Evolutionary conservation across 345 rosid genomes (phyloP), one percentile per base, ranked within the genome.

Genomic region (thale cress (Arabidopsis thaliana)): DNA sequence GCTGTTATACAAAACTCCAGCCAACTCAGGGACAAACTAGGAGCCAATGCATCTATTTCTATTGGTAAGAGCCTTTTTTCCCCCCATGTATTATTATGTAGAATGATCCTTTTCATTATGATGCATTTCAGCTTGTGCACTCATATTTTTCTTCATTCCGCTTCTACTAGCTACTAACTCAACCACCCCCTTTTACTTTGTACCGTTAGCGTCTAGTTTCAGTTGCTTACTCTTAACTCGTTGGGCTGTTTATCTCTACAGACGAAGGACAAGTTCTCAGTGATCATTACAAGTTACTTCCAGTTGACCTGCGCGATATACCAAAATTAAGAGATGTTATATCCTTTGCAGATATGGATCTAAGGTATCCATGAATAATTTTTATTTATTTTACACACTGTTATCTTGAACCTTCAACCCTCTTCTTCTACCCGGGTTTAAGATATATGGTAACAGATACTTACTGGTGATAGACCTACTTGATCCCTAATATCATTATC

Each of bases 241-340:
- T 67, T 75, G 2, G 11, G 16, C 55, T 71, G 6, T 55, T 48
- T 42, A 7, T 44, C 48, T 70, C 82, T 82, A 76, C 75, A 95
- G 99, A 88, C 80, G 86, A 88, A 59, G 99, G 99, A 67, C 94
- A 87, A 84, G 97, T 95, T 59, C 82, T 88, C 28, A 80, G 93
- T 80, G 97, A 92, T 37, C 85, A 87, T 68, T 95, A 95, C 91
- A 95, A 87, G 90, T 85, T 92, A 64, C 96, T 95, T 57, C 88
- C 98, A 7, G 87, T 86, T 82, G 98, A 92, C 82, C 81, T 92
- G 82, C 87, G 97, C 3, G 90, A 95, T 69, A 81, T 88, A 73
- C 82, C 81, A 69, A 88, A 82, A 69, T 82, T 95, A 78, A 82
- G 87, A 76, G 89, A 92, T 74, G 79, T 89, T 78, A 80, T 95